A percentile compares a stretch with the other conserved stretches of the same genome.
Conservation (phyloP, 192 early-diverging fungal genomes). For the Chytriomyces hyalinus region DNA sequence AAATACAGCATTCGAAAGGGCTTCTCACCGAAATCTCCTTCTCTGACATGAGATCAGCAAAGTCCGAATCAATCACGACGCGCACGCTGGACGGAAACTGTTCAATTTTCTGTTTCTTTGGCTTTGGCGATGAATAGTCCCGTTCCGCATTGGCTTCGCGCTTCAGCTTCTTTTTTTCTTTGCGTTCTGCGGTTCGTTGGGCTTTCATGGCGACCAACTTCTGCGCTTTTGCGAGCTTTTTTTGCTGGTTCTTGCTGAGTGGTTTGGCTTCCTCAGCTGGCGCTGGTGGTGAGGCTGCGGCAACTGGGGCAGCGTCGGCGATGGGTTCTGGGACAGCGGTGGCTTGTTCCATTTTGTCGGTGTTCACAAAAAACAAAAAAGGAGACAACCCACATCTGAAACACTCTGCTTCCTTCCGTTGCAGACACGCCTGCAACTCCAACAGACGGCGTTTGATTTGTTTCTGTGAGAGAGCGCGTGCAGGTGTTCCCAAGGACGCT, state of each 20-base stretch:
- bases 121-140: constrained; percentile 28
- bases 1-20: not conserved
- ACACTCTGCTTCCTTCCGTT: too few relatives aligned
- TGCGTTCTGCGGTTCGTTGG: constrained; percentile 47
- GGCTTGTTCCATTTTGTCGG: too few relatives aligned
- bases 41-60: constrained; percentile 76
- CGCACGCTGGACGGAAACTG: constrained; percentile 56
- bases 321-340: not conserved
- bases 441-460: too few relatives aligned
- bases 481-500: too few relatives aligned
- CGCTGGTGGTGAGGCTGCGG: not conserved
- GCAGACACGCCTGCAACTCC: too few relatives aligned
- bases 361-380: too few relatives aligned
- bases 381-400: too few relatives aligned
- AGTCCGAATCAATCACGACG: constrained; percentile 77
- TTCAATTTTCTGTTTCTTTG: constrained; percentile 48
- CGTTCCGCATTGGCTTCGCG: constrained; percentile 14
- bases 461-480: too few relatives aligned
- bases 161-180: constrained; percentile 34
- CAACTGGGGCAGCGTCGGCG: not conserved
- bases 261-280: not conserved
- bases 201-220: constrained; percentile 56
- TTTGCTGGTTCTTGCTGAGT: constrained; percentile 75
- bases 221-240: constrained; percentile 68
- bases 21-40: constrained; percentile 50